Percentiles rank a stretch among this genome's conserved stretches.
Conservation (phyloP, 768 basidiomycete genomes). For the Collybia mongolica region DNA sequence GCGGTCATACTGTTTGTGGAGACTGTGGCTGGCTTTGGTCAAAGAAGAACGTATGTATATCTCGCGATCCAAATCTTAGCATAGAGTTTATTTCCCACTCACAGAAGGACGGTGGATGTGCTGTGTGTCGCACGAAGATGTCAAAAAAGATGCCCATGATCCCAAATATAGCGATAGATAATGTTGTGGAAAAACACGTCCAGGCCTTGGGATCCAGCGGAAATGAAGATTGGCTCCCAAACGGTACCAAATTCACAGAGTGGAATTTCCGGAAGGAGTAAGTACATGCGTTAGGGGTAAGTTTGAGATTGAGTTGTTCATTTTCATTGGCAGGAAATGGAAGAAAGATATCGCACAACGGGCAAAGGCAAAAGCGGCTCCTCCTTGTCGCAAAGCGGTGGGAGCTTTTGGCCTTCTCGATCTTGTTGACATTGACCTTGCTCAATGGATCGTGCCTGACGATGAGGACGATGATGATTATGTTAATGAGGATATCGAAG, state of each 20-base stretch:
- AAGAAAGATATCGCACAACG: constrained; percentile 26
- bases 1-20: constrained; percentile 74
- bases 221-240: constrained; percentile 49
- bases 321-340: constrained; percentile 31
- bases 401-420: neutral
- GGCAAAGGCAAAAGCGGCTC: constrained; percentile 10
- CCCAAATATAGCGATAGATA: constrained; percentile 65
- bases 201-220: constrained; percentile 43
- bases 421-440: constrained; percentile 1
- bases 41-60: constrained; percentile 42
- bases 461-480: constrained; percentile 10
- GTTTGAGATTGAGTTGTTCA: too few species aligned
- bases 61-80: constrained; percentile 2
- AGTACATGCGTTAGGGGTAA: constrained; percentile 16
- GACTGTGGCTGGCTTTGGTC: constrained; percentile 66
- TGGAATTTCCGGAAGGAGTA: constrained; percentile 58
- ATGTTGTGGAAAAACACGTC: constrained; percentile 59
- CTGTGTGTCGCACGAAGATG: constrained; percentile 57
- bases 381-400: neutral
- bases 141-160: constrained; percentile 44
- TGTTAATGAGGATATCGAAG: neutral
- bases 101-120: constrained; percentile 43
- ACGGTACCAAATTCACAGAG: constrained; percentile 45
- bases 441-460: constrained; percentile 3
- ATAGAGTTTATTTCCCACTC: neutral